Base-by-base conservation (phyloP, 2,329 filamentous ascomycete genomes). In the Diaporthe longicolla region DNA sequence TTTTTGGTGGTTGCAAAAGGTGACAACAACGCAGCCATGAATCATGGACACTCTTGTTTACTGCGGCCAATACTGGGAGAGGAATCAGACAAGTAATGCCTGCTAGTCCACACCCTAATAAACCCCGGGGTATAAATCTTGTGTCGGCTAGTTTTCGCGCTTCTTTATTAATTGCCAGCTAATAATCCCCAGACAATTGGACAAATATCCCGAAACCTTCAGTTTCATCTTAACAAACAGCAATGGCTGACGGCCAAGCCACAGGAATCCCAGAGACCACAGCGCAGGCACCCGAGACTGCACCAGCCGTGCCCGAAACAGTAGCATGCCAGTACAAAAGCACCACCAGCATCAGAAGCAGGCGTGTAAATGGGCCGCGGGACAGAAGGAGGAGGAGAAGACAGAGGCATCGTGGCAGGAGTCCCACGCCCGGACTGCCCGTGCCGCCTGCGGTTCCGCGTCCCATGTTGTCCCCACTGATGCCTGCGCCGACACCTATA, bases 271-370 rank as follows among this genome's bases (percentile, higher is more conserved):
- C 55, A 24, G 40, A 40, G 4, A 17, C 57, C 24, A 6, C 35
- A 21, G 6, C 7, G 57, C 24, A 32, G 11, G 59, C 9, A n/a
- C 40, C 13, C 32, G 55, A 17, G 9, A 24, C 45, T 8, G 21
- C 55, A 15, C 19, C 32, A 32, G 55, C 29, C 10, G n/a, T 5
- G 35, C 21, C 68, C 24, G 54, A 63, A 32, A 55, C 40, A 19
- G 59, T 24, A 37, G 13, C 54, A n/a, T 72, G 54, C 70, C 61
- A 63, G 45, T 74, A 61, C 61, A 50, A 29, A 11, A 43, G 32
- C 55, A 63, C 26, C 6, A 48, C 8, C 40, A 43, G 40, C 40
- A 43, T 6, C 40, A 43, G 13, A 15, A 43, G 13, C 4, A 43
- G 40, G 6, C 17, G 7, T 43, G 40, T 13, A 17, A 7, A 15